phyloP scores from a whole-genome alignment of 306 rosid species.

The Begonia peltatifolia region DNA sequence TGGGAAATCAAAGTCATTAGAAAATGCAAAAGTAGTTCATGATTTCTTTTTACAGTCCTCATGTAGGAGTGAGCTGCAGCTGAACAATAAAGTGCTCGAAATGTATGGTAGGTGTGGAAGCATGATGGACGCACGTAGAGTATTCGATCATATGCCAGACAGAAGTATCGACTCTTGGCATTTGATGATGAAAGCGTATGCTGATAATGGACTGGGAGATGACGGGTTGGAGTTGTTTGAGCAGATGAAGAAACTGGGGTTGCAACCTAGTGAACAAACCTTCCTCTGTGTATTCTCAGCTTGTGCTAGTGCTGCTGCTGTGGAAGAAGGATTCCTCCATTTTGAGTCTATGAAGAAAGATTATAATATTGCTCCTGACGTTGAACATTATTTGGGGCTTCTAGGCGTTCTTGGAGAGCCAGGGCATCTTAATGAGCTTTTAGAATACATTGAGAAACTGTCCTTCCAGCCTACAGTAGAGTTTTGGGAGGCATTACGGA shows the following conservation, averaged over 20 bases:
- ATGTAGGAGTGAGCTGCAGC: conserved; percentile 39
- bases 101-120: conserved; percentile 69
- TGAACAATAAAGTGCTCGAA: conserved; percentile 55
- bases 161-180: conserved; percentile 63
- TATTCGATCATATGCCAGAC: conserved; percentile 75
- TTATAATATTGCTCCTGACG: conserved; percentile 38
- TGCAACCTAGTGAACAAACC: conserved; percentile 54
- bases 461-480: conserved; percentile 44
- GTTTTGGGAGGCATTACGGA: conserved; percentile 50
- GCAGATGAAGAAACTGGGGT: conserved; percentile 53
- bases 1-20: conserved; percentile 42
- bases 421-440: conserved; percentile 66
- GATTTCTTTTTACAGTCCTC: conserved; percentile 67
- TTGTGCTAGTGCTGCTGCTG: conserved; percentile 79
- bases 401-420: conserved; percentile 68
- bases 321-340: conserved; percentile 62
- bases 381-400: conserved; percentile 63
- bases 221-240: conserved; percentile 76
- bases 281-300: conserved; percentile 51
- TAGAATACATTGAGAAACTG: conserved; percentile 39
- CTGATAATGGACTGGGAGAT: conserved; percentile 63
- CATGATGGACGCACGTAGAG: conserved; percentile 72
- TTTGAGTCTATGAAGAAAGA: conserved; percentile 54
- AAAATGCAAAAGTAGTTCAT: conserved; percentile 64
- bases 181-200: conserved; percentile 57